A percentile compares a stretch with the other conserved stretches of the same genome.
These are phyloP conservation scores for Neurospora hispaniola DNA, from an alignment of 495 filamentous ascomycete genomes.

Conservation along the genomic window DNA sequence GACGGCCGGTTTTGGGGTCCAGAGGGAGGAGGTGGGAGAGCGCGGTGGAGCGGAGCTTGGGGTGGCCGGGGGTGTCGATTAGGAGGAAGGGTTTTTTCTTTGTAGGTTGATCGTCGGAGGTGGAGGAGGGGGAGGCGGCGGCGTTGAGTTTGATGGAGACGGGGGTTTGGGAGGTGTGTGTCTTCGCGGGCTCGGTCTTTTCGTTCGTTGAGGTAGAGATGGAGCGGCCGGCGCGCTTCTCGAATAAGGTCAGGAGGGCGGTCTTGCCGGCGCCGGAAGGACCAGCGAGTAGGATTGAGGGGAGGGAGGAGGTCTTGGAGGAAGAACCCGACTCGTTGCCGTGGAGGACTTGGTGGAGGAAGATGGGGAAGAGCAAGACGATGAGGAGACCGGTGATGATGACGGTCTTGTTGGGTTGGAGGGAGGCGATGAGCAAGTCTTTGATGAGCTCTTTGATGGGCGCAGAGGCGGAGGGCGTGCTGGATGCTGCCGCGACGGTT, in stretches of 20 bases:
- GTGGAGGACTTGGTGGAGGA: constrained; percentile 62
- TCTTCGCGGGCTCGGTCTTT: not conserved
- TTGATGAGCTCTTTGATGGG: constrained; percentile 15
- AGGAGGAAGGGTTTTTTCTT: constrained; percentile 58
- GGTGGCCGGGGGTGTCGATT: constrained; percentile 87
- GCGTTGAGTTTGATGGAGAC: constrained; percentile 61
- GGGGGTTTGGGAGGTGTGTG: constrained; percentile 74
- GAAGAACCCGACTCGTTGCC: constrained; percentile 30
- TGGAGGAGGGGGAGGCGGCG: constrained; percentile 25
- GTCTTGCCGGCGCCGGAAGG: constrained; percentile 86
- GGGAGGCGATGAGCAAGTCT: constrained; percentile 28
- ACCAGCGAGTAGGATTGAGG: constrained; percentile 76
- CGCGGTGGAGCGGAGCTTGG: constrained; percentile 68
- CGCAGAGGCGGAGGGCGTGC: constrained; percentile 1
- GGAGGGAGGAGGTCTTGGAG: constrained; percentile 54
- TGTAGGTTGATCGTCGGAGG: constrained; percentile 39
- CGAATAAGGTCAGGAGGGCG: constrained; percentile 61
- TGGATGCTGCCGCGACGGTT: constrained; percentile 6
- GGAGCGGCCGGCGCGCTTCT: constrained; percentile 26
- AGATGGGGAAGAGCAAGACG: constrained; percentile 59
- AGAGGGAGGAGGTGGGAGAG: constrained; percentile 44
- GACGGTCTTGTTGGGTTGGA: constrained; percentile 42
- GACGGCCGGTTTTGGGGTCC: constrained; percentile 42
- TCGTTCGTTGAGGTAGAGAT: not conserved
- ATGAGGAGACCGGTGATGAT: constrained; percentile 57